Evolutionary conservation across 805 yeast species (phyloP), one percentile per base, ranked within the genome.

Genomic region (Candida railenensis): DNA sequence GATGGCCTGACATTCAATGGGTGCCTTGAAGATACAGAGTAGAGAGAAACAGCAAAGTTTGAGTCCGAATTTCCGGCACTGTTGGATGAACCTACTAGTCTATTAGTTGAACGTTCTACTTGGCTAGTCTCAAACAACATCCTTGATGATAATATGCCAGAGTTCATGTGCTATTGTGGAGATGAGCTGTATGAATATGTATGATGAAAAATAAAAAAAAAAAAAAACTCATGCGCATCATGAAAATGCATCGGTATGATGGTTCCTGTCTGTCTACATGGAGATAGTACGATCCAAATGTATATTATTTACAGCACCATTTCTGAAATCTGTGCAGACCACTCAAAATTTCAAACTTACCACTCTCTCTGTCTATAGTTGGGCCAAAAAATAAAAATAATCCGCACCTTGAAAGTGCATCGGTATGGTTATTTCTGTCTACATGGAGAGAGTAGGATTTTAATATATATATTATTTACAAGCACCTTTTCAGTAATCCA

Each of bases 1-100:
- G 78, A 65, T 0, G 96, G 96, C 56, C 77, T 80, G 14, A 88
- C 83, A 43, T 85, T 85, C 25, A 87, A 63, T 1, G 95, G 95
- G 57, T 88, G 95, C 44, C 71, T 69, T 18, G 72, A 62, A 8
- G 73, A 61, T 2, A 65, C 53, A 2, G 71, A 51, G 12, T 46
- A 50, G 4, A 61, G 46, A 4, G 60, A 54, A 9, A 65, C 53
- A 19, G 37, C 16, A 14, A 45, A n/a, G 16, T 15, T n/a, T 3
- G 3, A 53, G 53, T 21, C 48, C 52, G 34, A 16, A 16, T 11
- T 25, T 25, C 9, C 30, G 11, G 30, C 5, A 7, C 9, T 11
- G 30, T 25, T 25, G 5, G 30, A 11, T 11, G 30, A 25, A 5
- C 30, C 30, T 7, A 11, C 30, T 7, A 11, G 9, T 11, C 9